Evolutionary conservation across 805 yeast species (phyloP), one percentile per base, ranked within the genome.

Genomic region (Yarrowia sp.): DNA sequence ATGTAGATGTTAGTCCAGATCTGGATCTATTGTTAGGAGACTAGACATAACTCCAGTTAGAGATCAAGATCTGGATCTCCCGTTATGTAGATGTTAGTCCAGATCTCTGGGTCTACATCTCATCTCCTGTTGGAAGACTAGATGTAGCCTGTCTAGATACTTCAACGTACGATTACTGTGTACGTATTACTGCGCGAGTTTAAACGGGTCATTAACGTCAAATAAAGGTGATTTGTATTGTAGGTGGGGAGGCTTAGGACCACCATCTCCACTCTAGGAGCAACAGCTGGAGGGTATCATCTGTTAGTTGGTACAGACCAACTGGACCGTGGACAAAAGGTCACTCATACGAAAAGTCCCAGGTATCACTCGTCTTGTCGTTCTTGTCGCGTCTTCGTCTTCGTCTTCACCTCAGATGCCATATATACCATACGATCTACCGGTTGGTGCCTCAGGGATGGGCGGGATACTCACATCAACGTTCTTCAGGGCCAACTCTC

Each of bases 401-500:
- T n/a, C n/a, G n/a, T n/a, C n/a, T n/a, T n/a, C n/a, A n/a, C n/a
- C n/a, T n/a, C n/a, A n/a, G n/a, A n/a, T n/a, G 8, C 48, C 48
- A 43, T 24, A 43, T 43, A 43, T 43, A 43, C 35, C 52, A 46
- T 46, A 46, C 52, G 52, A 46, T 17, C 36, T 46, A 46, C 52
- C 52, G 51, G 51, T 26, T n/a, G 28, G 48, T 30, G 36, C 21
- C 51, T 24, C 49, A 44, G 4, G n/a, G n/a, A 22, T 17, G 12
- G 11, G 17, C 9, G 26, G 28, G 28, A 21, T 38, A 61, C 64
- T 63, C 67, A 75, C 78, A 67, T 73, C 76, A 65, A 88, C 88
- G 75, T 91, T 84, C 69, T 82, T 83, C 67, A 87, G 80, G 65
- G 97, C 96, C 67, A 89, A 75, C 65, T 89, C 88, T 51, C 93